phyloP scores from a whole-genome alignment of 352 stramenopile species.

The Plasmopara viticola region DNA sequence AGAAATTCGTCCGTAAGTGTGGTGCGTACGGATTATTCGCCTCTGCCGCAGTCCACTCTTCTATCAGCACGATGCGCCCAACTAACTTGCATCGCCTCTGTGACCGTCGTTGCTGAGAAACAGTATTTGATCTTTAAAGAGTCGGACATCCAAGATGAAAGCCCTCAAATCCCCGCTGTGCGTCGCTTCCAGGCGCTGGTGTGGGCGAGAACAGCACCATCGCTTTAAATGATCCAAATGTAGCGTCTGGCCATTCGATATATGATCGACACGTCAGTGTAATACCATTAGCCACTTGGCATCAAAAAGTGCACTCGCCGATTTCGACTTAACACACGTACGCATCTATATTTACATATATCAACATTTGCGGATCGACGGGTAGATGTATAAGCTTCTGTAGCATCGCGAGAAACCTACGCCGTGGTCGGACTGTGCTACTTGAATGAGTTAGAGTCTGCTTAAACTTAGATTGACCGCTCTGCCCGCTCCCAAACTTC shows the following conservation, averaged over 20 bases:
- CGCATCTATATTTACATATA: conserved; percentile 35
- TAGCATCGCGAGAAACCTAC: conserved; percentile 47
- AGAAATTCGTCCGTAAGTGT: conserved; percentile 72
- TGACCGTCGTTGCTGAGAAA: conserved; percentile 77
- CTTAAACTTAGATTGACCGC: conserved; percentile 53
- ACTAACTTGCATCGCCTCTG: conserved; percentile 53
- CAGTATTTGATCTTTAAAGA: conserved; percentile 83
- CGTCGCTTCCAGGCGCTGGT: conserved; percentile 66
- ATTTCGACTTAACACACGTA: conserved; percentile 52
- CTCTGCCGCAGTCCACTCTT: conserved; percentile 78
- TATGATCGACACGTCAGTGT: neutral
- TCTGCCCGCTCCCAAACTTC: conserved; percentile 74
- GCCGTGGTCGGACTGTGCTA: conserved; percentile 41
- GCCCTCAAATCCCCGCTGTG: conserved; percentile 74
- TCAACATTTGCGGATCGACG: conserved; percentile 11
- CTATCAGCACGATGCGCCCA: conserved; percentile 82
- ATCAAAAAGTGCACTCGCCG: conserved; percentile 20
- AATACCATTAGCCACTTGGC: too few relatives aligned
- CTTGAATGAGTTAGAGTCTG: conserved; percentile 55
- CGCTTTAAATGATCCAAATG: conserved; percentile 49
- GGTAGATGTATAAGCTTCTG: conserved; percentile 48
- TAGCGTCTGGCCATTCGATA: conserved; percentile 27
- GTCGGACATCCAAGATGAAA: conserved; percentile 80
- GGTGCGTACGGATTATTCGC: conserved; percentile 75
- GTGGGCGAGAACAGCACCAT: conserved; percentile 80